Conservation (phyloP, 2,329 filamentous ascomycete genomes). For the Dactylellina parvicollis region DNA sequence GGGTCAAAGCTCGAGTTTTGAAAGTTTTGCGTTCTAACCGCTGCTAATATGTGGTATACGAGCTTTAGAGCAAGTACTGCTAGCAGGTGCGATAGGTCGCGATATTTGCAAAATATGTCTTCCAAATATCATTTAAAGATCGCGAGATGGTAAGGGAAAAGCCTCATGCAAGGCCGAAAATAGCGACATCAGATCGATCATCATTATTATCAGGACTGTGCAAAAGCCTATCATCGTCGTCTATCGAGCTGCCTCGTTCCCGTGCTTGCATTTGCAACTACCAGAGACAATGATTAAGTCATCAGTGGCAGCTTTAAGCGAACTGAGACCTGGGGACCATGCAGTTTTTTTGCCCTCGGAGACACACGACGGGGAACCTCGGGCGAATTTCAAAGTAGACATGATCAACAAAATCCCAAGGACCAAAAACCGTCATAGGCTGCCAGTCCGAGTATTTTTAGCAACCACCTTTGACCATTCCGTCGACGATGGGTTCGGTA, state of each 20-base stretch:
- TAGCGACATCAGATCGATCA: neutral
- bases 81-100: conserved; percentile 4
- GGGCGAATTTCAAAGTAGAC: conserved; percentile 22
- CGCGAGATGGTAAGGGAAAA: neutral
- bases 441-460: conserved; percentile 47
- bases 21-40: neutral
- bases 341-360: conserved; percentile 19
- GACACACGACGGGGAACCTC: conserved; percentile 17
- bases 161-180: neutral
- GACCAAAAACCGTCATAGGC: conserved; percentile 33
- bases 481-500: neutral
- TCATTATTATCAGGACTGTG: neutral
- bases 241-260: neutral
- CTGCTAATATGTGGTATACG: neutral
- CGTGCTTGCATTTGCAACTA: too few species aligned
- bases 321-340: conserved; percentile 1
- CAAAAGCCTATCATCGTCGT: neutral
- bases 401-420: conserved; percentile 33
- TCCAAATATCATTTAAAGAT: neutral
- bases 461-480: conserved; percentile 38
- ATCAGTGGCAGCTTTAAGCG: conserved; percentile 27
- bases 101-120: neutral
- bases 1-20: conserved; percentile 3
- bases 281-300: conserved; percentile 24
- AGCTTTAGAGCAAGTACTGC: too few species aligned